These are phyloP conservation scores for Dipteronia sinensis DNA, from an alignment of 345 rosid species.

Conservation along the genomic window DNA sequence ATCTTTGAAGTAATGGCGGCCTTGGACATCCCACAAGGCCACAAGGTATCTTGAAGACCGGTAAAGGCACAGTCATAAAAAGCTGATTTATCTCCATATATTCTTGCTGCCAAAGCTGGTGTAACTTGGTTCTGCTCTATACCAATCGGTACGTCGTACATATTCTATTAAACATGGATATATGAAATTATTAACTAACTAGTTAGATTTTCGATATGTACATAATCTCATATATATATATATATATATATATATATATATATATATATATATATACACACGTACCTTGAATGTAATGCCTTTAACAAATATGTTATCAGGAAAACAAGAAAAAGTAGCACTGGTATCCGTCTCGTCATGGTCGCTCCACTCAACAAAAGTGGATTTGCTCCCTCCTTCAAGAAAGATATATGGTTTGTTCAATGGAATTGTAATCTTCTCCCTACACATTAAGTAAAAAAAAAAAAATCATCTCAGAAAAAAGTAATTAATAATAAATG, in stretches of 20 bases:
- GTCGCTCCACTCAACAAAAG: constrained; percentile 36
- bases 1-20: constrained; percentile 34
- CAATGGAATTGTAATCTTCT: constrained; percentile 27
- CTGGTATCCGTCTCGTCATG: not conserved
- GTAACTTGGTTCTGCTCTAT: not conserved
- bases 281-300: constrained; percentile 31
- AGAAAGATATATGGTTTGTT: constrained; percentile 31
- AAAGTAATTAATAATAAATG: too few species aligned
- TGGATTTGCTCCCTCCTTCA: constrained; percentile 19
- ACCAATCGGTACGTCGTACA: constrained; percentile 19
- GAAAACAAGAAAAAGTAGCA: constrained; percentile 28
- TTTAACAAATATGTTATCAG: constrained; percentile 29
- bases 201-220: too few species aligned
- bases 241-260: too few species aligned
- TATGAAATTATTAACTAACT: too few species aligned
- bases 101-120: constrained; percentile 39
- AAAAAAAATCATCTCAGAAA: too few species aligned
- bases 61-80: constrained; percentile 34
- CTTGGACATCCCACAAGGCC: constrained; percentile 38
- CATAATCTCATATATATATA: too few species aligned
- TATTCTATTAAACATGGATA: constrained; percentile 30
- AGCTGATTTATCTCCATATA: constrained; percentile 36
- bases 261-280: too few species aligned
- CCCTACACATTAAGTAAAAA: constrained; percentile 14
- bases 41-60: constrained; percentile 48